Evolutionary conservation across 495 filamentous ascomycete genomes (phyloP).

Genomic region (Cercophora sp.): DNA sequence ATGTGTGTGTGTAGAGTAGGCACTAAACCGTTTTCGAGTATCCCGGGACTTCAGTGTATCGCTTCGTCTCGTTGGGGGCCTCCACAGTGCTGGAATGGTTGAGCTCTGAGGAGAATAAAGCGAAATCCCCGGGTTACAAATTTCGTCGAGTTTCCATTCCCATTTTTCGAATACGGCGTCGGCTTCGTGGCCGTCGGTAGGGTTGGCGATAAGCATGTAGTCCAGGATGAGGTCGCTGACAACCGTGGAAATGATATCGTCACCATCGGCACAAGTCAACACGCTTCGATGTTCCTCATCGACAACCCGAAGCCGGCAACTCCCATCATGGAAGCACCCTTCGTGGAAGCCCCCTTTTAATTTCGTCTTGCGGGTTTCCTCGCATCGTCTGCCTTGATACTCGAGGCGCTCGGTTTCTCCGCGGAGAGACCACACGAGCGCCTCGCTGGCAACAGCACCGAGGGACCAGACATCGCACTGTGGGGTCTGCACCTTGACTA

Average conservation of each 20-base stretch:
- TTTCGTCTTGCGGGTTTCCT: not conserved
- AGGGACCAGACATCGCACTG: constrained; percentile 6
- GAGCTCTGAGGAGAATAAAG: too few species aligned
- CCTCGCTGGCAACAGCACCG: constrained; percentile 1
- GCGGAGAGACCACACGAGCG: constrained; percentile 2
- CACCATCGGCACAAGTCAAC: not conserved
- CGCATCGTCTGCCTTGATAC: not conserved
- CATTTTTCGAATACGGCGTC: too few species aligned
- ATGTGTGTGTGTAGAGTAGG: too few species aligned
- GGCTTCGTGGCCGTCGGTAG: not conserved
- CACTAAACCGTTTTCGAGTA: too few species aligned
- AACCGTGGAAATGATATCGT: not conserved
- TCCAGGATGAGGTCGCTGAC: constrained; percentile 7
- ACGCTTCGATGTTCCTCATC: not conserved
- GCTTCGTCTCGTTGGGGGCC: too few species aligned
- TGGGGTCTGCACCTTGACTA: not conserved
- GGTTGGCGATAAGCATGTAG: constrained; percentile 5
- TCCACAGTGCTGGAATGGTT: too few species aligned
- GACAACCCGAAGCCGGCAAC: not conserved
- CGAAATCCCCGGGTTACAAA: too few species aligned
- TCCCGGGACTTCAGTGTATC: too few species aligned
- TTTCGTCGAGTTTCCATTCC: not conserved
- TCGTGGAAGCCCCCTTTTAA: constrained; percentile 6
- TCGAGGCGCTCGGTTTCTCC: not conserved
- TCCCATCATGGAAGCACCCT: constrained; percentile 4